Evolutionary conservation across 2,329 filamentous ascomycete species (phyloP), one percentile per base, ranked within the genome.

Genomic region (Byssothecium circinans): DNA sequence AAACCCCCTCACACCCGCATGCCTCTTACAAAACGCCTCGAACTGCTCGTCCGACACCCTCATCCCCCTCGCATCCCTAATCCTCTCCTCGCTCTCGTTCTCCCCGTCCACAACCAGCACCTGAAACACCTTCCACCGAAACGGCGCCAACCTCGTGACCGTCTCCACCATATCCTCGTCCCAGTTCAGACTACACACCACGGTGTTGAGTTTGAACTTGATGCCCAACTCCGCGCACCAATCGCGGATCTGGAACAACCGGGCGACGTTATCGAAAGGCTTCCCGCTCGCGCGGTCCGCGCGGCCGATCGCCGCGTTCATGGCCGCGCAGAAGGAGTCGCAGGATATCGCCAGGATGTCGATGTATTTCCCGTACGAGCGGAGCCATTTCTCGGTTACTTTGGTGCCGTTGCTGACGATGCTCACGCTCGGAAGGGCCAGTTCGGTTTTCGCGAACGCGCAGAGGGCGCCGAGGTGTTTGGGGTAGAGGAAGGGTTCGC

Each of bases 191-290:
- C 54, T 64, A 56, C 73, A 75, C 3, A 82, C 74, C 1, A 82
- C 79, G 0, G 80, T 82, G 64, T 82, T 82, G 41, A 82, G 60
- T 68, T 83, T 82, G 70, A 83, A 81, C 62, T 74, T 78, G 60
- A 82, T 75, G 1, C 72, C 71, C 17, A 73, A 72, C 45, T 75
- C 47, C 3, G 59, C 54, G 60, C 80, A 83, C 72, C 76, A 77
- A 1, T 63, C 60, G 4, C 65, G 60, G 50, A 82, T 73, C 12
- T 64, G 54, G 41, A 73, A 75, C 1, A 82, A 65, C 43, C 74
- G 68, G n/a, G 49, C 41, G 14, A 81, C 69, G 44, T 81, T 75
- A n/a, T 73, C 64, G 3, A 76, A 75, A n/a, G 58, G 20, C 37
- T 25, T 35, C 18, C 45, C 38, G 19, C 35, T 43, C 4, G 11